A percentile compares a stretch with the other conserved stretches of the same genome.
These are phyloP conservation scores for Keithomyces neogunnii DNA, from an alignment of 2,329 filamentous ascomycete genomes.

Conservation along the genomic window DNA sequence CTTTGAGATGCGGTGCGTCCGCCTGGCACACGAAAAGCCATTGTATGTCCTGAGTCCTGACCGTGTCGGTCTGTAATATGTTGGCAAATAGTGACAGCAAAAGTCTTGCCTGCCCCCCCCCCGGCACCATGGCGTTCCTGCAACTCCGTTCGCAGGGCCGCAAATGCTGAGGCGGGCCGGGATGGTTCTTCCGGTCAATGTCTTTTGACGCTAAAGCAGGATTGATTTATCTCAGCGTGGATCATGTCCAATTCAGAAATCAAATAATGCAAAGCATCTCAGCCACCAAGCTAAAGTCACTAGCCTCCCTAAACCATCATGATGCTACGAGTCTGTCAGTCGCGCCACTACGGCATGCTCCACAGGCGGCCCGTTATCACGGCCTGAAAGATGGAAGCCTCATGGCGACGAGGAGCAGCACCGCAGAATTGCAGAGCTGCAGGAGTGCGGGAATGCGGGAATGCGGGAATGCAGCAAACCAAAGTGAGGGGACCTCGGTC, in stretches of 20 bases:
- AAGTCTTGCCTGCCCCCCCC: not conserved
- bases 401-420: not conserved
- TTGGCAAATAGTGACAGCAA: not conserved
- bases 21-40: too few species aligned
- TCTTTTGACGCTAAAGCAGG: not conserved
- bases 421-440: too few species aligned
- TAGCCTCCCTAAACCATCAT: not conserved
- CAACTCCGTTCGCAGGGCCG: too few species aligned
- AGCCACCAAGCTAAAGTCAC: not conserved
- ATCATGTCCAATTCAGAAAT: not conserved
- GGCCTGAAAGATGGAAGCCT: slow-evolving; percentile 1
- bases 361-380: slow-evolving; percentile 3
- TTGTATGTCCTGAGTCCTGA: not conserved
- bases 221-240: not conserved
- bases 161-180: too few species aligned
- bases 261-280: not conserved
- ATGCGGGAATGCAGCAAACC: not conserved
- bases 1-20: too few species aligned
- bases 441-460: too few species aligned
- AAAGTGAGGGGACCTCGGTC: not conserved
- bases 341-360: not conserved
- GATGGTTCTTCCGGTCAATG: too few species aligned
- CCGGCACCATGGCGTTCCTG: not conserved
- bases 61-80: not conserved
- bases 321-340: not conserved